Base-by-base conservation (phyloP, 305 asterid genomes). In the Fraxinus platypoda region DNA sequence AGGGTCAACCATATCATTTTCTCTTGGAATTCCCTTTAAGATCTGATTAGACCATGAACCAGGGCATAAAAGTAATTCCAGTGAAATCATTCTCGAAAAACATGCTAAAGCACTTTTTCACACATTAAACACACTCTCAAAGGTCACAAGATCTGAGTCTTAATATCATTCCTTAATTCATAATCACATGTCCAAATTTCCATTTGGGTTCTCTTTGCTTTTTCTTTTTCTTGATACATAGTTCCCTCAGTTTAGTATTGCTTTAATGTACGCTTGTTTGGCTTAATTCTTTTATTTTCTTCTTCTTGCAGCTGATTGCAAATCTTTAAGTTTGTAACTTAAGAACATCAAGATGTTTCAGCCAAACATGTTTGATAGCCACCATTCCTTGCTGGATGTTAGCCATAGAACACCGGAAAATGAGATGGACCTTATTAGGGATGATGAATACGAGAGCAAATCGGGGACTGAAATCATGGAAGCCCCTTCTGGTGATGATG, bases 401-500 rank as follows among this genome's bases (percentile, higher is more conserved):
- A 85, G 80, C n/a, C 94, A 89, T 81, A 91, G 93, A 83, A 82
- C 92, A 23, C 90, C 94, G 0, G 97, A 94, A 68, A 93, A 85
- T 8, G 98, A 95, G 77, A 64, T 93, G 86, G 98, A 91, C 64
- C 75, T 93, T 21, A 82, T 93, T 3, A 76, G 97, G 76, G 99
- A 94, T 64, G 97, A 95, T 3, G 99, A 93, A 59, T 92, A 86
- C 26, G 98, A 95, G 81, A 94, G 91, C 80, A 94, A 93, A 85
- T 95, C 99, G 0, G 97, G 97, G 3, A 91, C 97, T 19, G 93
- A 95, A 79, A 89, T 92, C 2, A 90, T 92, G 94, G 98, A 92
- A 83, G 91, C 93, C 15, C 92, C 94, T 0, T 91, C 97, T 0
- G 98, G 97, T 0, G 98, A 95, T 0, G 98, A 95, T 68, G 93